Conservation (phyloP, 768 basidiomycete genomes). For the Amanita rubescens region DNA sequence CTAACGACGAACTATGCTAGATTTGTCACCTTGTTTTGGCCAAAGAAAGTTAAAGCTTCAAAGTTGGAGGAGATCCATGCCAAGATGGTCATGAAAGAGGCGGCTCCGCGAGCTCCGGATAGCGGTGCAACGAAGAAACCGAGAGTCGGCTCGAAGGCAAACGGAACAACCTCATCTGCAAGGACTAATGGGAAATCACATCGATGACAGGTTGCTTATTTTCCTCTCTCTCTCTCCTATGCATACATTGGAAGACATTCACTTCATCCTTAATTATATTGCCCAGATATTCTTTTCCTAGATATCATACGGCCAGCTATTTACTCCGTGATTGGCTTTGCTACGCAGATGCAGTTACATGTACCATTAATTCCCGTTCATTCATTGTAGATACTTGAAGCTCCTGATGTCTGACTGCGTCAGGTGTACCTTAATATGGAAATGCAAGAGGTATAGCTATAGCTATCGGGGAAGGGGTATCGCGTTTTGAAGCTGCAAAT, state of each 20-base stretch:
- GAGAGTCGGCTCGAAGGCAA: conserved; percentile 48
- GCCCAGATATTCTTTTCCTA: neutral
- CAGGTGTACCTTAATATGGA: neutral
- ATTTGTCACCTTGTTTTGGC: conserved; percentile 96
- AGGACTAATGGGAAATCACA: conserved; percentile 57
- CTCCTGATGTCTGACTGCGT: neutral
- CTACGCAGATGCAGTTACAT: conserved; percentile 14
- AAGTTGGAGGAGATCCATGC: conserved; percentile 94
- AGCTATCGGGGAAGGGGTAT: conserved; percentile 1
- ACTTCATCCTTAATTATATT: conserved; percentile 11
- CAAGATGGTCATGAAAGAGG: conserved; percentile 91
- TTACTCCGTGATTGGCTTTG: conserved; percentile 14
- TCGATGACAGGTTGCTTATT: conserved; percentile 33
- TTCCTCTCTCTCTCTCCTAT: conserved; percentile 4
- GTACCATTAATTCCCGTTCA: conserved; percentile 7
- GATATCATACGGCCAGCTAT: conserved; percentile 2
- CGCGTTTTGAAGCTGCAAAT: neutral
- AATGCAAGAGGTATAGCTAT: neutral
- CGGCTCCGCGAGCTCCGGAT: conserved; percentile 55
- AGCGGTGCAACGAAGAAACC: conserved; percentile 49
- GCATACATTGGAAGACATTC: conserved; percentile 14
- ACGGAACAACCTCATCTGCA: conserved; percentile 38
- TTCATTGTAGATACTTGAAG: conserved; percentile 2
- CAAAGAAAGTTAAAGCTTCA: conserved; percentile 89
- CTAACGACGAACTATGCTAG: conserved; percentile 28